phyloP scores from a whole-genome alignment of 352 stramenopile genomes.

The Aphanomyces cochlioides region DNA sequence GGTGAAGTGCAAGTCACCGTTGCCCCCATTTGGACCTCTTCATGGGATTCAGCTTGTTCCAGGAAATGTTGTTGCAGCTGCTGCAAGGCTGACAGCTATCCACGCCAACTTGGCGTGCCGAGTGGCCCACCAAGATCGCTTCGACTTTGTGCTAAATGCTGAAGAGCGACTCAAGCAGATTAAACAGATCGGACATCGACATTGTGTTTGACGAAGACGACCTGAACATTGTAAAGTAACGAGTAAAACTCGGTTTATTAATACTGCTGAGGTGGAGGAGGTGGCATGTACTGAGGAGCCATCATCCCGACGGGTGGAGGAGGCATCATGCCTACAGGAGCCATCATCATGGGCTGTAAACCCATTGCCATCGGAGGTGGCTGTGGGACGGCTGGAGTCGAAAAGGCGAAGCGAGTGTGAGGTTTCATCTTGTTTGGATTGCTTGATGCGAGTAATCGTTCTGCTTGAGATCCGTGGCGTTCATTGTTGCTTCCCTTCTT shows the following conservation, averaged over 20 bases:
- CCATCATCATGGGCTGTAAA: conserved; percentile 15
- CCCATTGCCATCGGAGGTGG: conserved; percentile 1
- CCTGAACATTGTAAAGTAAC: conserved; percentile 2
- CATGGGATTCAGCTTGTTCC: conserved; percentile 70
- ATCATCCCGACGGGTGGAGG: conserved; percentile 1
- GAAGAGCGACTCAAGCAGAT: conserved; percentile 86
- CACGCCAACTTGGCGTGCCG: conserved; percentile 84
- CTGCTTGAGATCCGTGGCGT: conserved; percentile 87
- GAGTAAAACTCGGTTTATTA: neutral
- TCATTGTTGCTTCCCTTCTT: conserved; percentile 96
- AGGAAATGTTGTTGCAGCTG: conserved; percentile 54
- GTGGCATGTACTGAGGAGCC: conserved; percentile 1
- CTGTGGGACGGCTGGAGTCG: conserved; percentile 17
- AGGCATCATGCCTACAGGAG: neutral
- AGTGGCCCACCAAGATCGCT: conserved; percentile 75
- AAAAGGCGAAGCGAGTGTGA: conserved; percentile 72
- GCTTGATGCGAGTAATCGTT: conserved; percentile 76
- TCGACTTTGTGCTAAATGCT: conserved; percentile 74
- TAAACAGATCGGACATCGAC: conserved; percentile 56
- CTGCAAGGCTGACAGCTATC: conserved; percentile 67
- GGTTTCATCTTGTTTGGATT: conserved; percentile 80
- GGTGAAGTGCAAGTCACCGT: conserved; percentile 64
- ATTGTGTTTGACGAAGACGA: neutral
- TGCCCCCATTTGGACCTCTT: conserved; percentile 62
- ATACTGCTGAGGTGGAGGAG: conserved; percentile 28